Evolutionary conservation across 208 protist species (phyloP), one percentile per base, ranked within the genome.

Genomic region (Leishmania tarentolae): DNA sequence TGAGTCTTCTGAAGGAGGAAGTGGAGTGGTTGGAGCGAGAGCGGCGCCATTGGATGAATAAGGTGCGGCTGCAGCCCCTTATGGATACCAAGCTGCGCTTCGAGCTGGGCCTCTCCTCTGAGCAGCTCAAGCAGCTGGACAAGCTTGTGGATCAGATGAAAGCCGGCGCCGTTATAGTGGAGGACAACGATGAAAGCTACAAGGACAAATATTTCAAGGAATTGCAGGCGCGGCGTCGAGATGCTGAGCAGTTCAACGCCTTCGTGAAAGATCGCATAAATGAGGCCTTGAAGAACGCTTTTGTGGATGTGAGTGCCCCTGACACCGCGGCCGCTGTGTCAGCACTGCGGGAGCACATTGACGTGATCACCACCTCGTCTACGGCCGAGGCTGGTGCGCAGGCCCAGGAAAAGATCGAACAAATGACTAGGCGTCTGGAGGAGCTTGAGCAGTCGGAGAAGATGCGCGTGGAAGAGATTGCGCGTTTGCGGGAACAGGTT

Each of bases 21-120:
- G 83, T 98, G 13, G 94, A 95, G 78, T 96, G 93, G 92, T 81
- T 98, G 19, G 95, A 98, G 84, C 88, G 88, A 50, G 95, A 98
- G 73, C 86, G 95, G 2, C 91, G 89, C 5, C 88, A 96, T 72
- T 97, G 94, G 94, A 96, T 97, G 95, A 91, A 96, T 79, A 96
- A 96, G 71, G 95, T 98, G 42, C 93, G 95, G 28, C 83, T 98
- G 66, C 93, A 97, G 82, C 92, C 95, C 2, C 88, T 98, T 3
- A 89, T 96, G 85, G 90, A 96, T 83, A 95, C 94, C 0, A 96
- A 97, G 83, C 87, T 97, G 75, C 90, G 92, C 57, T 89, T 95
- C 59, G 90, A 96, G 83, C 86, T 98, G 9, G 94, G 93, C 2
- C 90, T 98, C 28, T 91, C 90, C 2, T 86, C 90, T 2, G 92